Base-by-base conservation (phyloP, 306 rosid species). In the Morella rubra region DNA sequence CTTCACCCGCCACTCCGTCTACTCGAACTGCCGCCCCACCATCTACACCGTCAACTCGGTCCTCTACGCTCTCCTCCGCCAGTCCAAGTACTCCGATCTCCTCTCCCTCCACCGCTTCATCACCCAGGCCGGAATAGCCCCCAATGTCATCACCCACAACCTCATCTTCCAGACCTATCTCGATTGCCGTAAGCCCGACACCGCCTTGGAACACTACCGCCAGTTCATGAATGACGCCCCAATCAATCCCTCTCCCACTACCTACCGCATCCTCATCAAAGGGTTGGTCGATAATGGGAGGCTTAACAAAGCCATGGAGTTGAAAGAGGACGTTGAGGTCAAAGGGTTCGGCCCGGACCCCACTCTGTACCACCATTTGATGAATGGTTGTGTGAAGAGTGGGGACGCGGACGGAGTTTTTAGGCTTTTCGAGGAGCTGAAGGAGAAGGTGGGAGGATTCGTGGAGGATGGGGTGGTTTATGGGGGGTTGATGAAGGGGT, bases 21-120 rank as follows among this genome's bases (percentile, higher is more conserved):
- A 95, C 74, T 95, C 99, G 32, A 92, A 95, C 51, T 95, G 99
- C 75, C 89, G 96, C 1, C 99, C 99, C 13, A 90, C 99, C 44
- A 95, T 95, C 50, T 92, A 87, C 83, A 95, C 99, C 8, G 92
- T 92, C 77, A 95, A 95, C 24, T 75, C 97, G 5, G 97, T 95
- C 12, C 96, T 95, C 72, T 18, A 71, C 64, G 99, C 97, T 4
- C 88, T 84, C 16, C 88, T 95, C 61, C 96, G 99, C 55, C 97
- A 95, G 69, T 92, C 96, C 5, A 92, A 92, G 6, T 95, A 95
- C 59, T 79, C 97, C 11, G 99, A 95, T 24, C 91, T 95, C 56
- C 85, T 95, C 42, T 89, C 97, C 10, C 99, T 95, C 44, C 97
- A 95, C 71, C 92, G 99, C 1, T 95, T 95, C 78, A 90, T 95